Conservation (phyloP, 2,329 filamentous ascomycete genomes). For the Pseudogymnoascus sp. region DNA sequence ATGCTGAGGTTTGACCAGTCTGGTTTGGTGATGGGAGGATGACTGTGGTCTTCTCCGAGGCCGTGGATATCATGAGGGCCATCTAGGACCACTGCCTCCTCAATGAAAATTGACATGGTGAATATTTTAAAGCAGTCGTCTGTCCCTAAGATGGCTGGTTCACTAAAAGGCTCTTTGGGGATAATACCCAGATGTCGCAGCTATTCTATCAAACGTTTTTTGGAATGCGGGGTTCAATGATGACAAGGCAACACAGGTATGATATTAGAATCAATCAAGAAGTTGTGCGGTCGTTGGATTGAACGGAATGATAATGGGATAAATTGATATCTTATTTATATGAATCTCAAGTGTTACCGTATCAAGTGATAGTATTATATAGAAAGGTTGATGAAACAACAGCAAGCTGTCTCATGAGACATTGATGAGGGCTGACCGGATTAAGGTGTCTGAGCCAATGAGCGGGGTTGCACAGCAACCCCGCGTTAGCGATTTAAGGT, state of each 20-base stretch:
- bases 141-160: neutral
- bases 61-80: neutral
- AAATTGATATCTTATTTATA: neutral
- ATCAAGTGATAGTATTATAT: neutral
- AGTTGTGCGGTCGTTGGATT: neutral
- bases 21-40: slow-evolving; percentile 29
- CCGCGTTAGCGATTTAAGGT: neutral
- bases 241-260: neutral
- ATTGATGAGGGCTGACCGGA: neutral
- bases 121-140: neutral
- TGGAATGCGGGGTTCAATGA: neutral
- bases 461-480: neutral
- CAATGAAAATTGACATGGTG: neutral
- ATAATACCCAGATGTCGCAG: neutral
- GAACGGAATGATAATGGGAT: neutral
- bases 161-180: neutral
- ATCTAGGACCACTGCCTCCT: neutral
- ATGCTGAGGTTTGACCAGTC: slow-evolving; percentile 55
- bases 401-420: neutral
- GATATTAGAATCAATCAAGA: neutral
- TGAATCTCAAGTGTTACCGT: neutral
- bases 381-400: neutral
- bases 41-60: neutral
- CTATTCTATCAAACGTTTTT: neutral
- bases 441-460: neutral